Conservation (phyloP, 257 asterid species). For the Petunia axillaris region DNA sequence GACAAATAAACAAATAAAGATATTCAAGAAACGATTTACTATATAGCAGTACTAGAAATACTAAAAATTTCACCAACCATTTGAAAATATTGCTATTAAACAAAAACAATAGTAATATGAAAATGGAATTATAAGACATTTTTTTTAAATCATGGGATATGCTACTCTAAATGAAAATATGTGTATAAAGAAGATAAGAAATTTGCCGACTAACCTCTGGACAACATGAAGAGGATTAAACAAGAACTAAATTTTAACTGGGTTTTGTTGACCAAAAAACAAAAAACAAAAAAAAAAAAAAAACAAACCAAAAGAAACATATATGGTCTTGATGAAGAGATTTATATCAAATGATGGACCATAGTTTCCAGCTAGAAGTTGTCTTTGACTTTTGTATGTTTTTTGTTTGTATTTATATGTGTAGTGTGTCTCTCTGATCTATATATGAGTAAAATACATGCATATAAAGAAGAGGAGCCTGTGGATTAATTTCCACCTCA, state of each 20-base stretch:
- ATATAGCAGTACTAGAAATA: too few relatives aligned
- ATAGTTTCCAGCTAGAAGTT: conserved; percentile 34
- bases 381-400: conserved; percentile 37
- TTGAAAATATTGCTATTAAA: neutral
- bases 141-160: too few relatives aligned
- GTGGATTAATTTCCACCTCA: conserved; percentile 81
- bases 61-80: too few relatives aligned
- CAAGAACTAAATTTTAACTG: neutral
- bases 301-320: neutral
- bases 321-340: conserved; percentile 28
- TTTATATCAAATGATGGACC: conserved; percentile 26
- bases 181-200: neutral
- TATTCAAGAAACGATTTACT: neutral
- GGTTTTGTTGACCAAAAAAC: neutral
- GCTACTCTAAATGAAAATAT: neutral
- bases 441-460: conserved; percentile 30
- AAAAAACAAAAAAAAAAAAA: neutral
- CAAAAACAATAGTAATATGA: neutral
- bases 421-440: neutral
- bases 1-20: neutral
- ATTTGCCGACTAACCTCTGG: neutral
- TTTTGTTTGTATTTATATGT: neutral
- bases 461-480: conserved; percentile 74
- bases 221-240: neutral
- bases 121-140: neutral